Percentiles rank a stretch among this genome's conserved stretches.
These are phyloP conservation scores for Malus sylvestris DNA, from an alignment of 306 rosid genomes.

Conservation along the genomic window DNA sequence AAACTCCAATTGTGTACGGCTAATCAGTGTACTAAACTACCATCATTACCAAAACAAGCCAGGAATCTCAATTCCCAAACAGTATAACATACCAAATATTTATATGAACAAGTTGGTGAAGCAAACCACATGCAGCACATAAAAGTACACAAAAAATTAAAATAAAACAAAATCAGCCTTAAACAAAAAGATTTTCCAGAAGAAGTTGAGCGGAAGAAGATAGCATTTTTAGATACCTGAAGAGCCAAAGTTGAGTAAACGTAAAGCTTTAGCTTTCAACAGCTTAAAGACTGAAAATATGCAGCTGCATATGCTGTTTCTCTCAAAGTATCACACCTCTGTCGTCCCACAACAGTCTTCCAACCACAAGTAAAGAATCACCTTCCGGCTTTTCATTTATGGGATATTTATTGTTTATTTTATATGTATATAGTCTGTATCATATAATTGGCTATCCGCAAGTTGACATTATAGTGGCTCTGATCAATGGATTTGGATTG, in stretches of 20 bases:
- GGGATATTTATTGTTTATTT: background rate
- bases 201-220: background rate
- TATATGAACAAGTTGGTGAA: slow-evolving; percentile 12
- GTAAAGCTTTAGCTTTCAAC: background rate
- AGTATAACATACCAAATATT: slow-evolving; percentile 14
- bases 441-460: no score
- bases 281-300: background rate
- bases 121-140: slow-evolving; percentile 35
- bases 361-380: slow-evolving; percentile 42
- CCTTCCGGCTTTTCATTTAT: background rate
- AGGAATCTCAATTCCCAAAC: slow-evolving; percentile 12
- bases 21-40: background rate
- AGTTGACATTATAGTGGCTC: background rate
- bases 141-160: background rate
- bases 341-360: background rate
- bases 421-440: background rate
- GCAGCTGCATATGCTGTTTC: background rate
- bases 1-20: slow-evolving; percentile 1
- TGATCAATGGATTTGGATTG: background rate
- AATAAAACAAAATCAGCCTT: background rate
- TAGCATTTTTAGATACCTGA: slow-evolving; percentile 8
- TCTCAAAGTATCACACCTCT: background rate
- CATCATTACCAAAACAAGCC: slow-evolving; percentile 4
- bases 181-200: background rate
- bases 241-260: background rate